Evolutionary conservation across 148 eudicot genomes (phyloP), one percentile per base, ranked within the genome.

Genomic region (Dianthus caryophyllus): DNA sequence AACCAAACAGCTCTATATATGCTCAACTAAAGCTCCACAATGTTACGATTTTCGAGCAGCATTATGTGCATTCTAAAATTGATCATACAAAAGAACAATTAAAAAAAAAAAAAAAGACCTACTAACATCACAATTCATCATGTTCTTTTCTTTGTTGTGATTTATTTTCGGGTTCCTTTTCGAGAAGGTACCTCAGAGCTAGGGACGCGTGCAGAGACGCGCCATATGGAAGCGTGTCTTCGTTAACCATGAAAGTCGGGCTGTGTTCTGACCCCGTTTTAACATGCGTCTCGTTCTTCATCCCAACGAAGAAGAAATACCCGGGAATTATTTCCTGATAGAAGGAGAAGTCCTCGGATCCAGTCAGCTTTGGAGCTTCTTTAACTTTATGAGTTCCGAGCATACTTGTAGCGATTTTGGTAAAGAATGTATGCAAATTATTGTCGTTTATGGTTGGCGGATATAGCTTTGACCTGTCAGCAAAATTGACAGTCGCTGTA

Each of bases 291-390:
- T 86, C 93, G 55, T 80, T 77, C 59, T 83, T 79, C 85, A 88
- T 75, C 16, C 97, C 99, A 0, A 94, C 78, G 57, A 90, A 88
- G 77, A 71, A 88, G 76, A 90, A 84, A 76, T 82, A 80, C 46
- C 97, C 99, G 0, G 97, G 97, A 26, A 90, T 80, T 2, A 39
- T 73, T 68, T 94, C 97, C 74, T 84, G 97, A 75, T 80, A 94
- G 47, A 83, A 88, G 17, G 97, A 76, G 46, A 94, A 94, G 72
- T 94, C 99, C 77, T 94, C 99, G 0, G 97, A 79, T 29, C 96
- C 99, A 82, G 86, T 88, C 24, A 90, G 47, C 21, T 92, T 96
- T 25, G 68, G 76, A 73, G 81, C 85, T 46, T 88, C 88, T 66
- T 82, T 85, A 14, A 90, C 85, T 38, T 81, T 77, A 48, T 8